Evolutionary conservation across 225 moss, liverwort and hornwort species (phyloP), one percentile per base, ranked within the genome.

Genomic region (Ulota crispa): DNA sequence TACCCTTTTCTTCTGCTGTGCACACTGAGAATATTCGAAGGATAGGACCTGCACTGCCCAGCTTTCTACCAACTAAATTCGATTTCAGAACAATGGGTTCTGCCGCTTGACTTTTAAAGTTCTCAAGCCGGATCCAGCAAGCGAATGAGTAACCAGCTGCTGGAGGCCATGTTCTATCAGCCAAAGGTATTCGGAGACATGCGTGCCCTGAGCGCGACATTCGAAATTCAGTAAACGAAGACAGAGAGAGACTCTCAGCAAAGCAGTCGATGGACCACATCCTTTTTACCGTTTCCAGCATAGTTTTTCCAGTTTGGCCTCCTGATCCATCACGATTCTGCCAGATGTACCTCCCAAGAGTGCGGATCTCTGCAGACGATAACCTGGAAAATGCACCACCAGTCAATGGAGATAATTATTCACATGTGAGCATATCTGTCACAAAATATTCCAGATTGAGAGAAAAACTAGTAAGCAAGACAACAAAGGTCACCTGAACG

Each of bases 81-180:
- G 80, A 70, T 75, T 47, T 85, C 50, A 36, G 41, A 71, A 71
- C 59, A 84, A 28, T 83, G 36, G 78, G 28, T 60, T 84, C 89
- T 69, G 82, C 56, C 27, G 27, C 56, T 92, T 86, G 88, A 63
- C 53, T 86, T 55, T 71, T 86, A 76, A 89, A 69, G 54, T 86
- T 91, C 87, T 87, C 86, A 80, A 93, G 86, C 27, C 95, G 91
- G 55, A 99, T 85, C 98, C 98, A 99, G 88, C 98, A 99, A 75
- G 90, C 91, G 83, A 95, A 99, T 32, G 98, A 95, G 83, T 99
- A 99, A 56, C 98, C 98, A 60, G 95, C 93, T 72, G 92, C 88
- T 73, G 98, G 98, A n/a, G 98, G 98, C 98, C 98, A 99, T 61
- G 91, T 80, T 86, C 95, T 91, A 84, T 94, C 98, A 76, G 90